Conservation (phyloP, 2,329 filamentous ascomycete species). For the Epichloe sibirici region DNA sequence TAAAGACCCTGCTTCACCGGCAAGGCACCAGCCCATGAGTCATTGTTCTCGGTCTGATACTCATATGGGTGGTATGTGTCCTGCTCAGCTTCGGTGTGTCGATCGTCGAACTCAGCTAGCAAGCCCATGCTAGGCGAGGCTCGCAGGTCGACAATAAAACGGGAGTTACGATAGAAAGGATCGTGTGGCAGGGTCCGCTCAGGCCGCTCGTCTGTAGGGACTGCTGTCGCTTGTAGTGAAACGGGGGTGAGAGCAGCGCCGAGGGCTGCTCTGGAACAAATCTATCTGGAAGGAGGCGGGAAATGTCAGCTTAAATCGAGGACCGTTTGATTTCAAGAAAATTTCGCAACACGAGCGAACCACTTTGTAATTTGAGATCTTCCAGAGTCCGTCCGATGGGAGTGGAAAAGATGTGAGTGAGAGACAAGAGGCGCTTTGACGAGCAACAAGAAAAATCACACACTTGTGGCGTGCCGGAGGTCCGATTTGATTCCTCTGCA, state of each 20-base stretch:
- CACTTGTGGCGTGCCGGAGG: neutral
- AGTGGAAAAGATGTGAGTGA: neutral
- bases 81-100: constrained; percentile 50
- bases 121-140: constrained; percentile 58
- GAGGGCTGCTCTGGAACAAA: constrained; percentile 13
- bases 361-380: no score
- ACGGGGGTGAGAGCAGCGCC: constrained; percentile 13
- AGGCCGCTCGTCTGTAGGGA: constrained; percentile 3
- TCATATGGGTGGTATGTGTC: constrained; percentile 60
- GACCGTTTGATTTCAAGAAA: neutral
- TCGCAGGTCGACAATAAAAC: constrained; percentile 4
- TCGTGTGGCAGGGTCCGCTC: constrained; percentile 1
- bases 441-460: neutral
- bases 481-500: neutral
- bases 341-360: neutral
- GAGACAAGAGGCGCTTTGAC: neutral
- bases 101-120: constrained; percentile 55
- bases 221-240: constrained; percentile 2
- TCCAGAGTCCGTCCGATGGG: no score
- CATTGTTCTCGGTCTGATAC: constrained; percentile 77
- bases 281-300: constrained; percentile 3
- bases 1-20: constrained; percentile 98
- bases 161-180: neutral
- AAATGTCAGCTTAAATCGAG: constrained; percentile 2
- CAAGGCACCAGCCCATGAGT: constrained; percentile 84